A percentile compares a stretch with the other conserved stretches of the same genome.
phyloP scores from a whole-genome alignment of 2,329 filamentous ascomycete species.

The Pestalotiopsis sp. region DNA sequence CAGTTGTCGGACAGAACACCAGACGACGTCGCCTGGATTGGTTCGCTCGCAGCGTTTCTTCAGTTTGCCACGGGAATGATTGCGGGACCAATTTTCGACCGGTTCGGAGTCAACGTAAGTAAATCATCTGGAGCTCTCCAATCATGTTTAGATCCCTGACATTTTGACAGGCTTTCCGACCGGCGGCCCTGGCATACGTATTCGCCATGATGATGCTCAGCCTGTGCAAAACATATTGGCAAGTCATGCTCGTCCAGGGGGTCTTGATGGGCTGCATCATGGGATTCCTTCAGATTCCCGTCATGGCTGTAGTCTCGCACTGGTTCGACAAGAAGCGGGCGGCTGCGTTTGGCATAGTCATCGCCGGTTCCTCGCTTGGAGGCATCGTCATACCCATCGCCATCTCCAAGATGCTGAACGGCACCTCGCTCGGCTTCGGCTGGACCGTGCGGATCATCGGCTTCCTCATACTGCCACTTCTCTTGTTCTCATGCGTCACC shows the following conservation, averaged over 20 bases:
- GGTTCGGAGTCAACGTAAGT: conserved; percentile 37
- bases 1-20: conserved; percentile 27
- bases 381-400: conserved; percentile 55
- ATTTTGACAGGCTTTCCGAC: conserved; percentile 31
- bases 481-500: conserved; percentile 39
- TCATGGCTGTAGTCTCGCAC: conserved; percentile 46
- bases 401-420: conserved; percentile 49
- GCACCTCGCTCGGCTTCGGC: conserved; percentile 44
- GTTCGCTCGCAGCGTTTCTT: conserved; percentile 33
- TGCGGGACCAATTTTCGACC: conserved; percentile 38
- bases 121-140: background rate
- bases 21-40: conserved; percentile 38
- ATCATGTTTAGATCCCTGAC: background rate
- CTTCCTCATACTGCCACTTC: conserved; percentile 49
- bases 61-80: conserved; percentile 30
- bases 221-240: conserved; percentile 49
- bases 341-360: conserved; percentile 46
- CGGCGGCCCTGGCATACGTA: conserved; percentile 35
- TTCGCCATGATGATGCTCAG: conserved; percentile 46
- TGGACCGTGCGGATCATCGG: conserved; percentile 57
- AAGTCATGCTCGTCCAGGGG: conserved; percentile 54
- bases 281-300: conserved; percentile 45
- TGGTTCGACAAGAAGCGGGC: conserved; percentile 51
- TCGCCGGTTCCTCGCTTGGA: conserved; percentile 51
- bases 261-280: conserved; percentile 43